These are phyloP conservation scores for Magnolia sinica DNA, from an alignment of 164 flowering plant species.

Conservation along the genomic window DNA sequence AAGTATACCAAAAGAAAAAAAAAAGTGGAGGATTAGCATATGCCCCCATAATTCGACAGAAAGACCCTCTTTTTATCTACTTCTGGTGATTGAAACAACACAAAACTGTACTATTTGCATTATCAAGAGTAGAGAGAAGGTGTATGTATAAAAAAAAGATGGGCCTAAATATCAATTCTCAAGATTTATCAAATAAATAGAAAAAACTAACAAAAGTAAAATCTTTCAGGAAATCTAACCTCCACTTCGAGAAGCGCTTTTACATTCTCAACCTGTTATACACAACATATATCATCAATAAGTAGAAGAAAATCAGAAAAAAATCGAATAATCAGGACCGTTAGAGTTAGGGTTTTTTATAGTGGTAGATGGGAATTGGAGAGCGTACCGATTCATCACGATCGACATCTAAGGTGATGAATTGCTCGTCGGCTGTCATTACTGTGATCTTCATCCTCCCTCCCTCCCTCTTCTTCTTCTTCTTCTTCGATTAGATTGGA, in stretches of 20 bases:
- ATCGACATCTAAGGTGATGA: constrained; percentile 80
- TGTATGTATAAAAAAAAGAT: neutral
- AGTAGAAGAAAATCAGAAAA: neutral
- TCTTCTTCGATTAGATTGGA: neutral
- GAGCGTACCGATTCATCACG: constrained; percentile 68
- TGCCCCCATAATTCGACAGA: neutral
- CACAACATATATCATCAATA: neutral
- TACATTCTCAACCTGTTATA: constrained; percentile 76
- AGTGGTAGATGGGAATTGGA: neutral
- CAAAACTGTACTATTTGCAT: neutral
- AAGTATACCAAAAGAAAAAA: neutral
- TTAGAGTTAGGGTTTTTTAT: constrained; percentile 8
- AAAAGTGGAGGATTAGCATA: no score
- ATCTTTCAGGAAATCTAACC: constrained; percentile 36
- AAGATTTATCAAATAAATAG: neutral
- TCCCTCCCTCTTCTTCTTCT: neutral
- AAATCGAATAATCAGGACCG: neutral
- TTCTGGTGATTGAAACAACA: neutral
- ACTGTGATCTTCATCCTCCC: constrained; percentile 82
- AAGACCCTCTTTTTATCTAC: neutral
- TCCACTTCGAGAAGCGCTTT: constrained; percentile 96
- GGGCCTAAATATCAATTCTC: neutral
- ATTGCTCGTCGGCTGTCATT: constrained; percentile 81
- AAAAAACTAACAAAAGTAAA: neutral
- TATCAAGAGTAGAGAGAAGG: neutral